These are phyloP conservation scores for Thuidium tamariscinum DNA, from an alignment of 225 moss, liverwort and hornwort genomes.

Conservation along the genomic window DNA sequence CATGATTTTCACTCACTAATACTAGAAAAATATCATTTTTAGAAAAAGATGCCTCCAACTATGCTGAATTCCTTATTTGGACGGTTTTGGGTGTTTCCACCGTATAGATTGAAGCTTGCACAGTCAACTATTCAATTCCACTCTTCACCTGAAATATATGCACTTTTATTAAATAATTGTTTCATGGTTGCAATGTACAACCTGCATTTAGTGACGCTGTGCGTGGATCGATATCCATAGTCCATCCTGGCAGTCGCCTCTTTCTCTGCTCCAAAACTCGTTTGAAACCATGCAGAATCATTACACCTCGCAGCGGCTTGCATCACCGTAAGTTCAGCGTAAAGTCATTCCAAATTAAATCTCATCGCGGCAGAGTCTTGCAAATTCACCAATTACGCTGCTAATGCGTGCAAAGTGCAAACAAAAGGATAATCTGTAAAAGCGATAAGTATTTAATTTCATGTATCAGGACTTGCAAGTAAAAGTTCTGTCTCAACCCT, in stretches of 20 bases:
- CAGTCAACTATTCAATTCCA: too few species aligned
- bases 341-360: background rate
- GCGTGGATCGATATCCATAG: background rate
- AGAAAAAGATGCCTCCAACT: too few species aligned
- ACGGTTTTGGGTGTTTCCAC: too few species aligned
- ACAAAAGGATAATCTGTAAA: too few species aligned
- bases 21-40: too few species aligned
- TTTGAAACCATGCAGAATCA: background rate
- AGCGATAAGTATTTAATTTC: background rate
- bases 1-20: too few species aligned
- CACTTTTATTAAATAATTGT: too few species aligned
- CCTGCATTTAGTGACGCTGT: background rate
- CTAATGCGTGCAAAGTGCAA: too few species aligned
- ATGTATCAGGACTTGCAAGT: background rate
- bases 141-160: background rate
- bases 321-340: background rate
- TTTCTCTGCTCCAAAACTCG: background rate
- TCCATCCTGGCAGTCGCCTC: background rate
- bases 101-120: background rate
- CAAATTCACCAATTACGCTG: background rate
- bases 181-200: too few species aligned
- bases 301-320: background rate
- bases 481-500: background rate
- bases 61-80: too few species aligned
- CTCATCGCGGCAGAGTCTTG: background rate